Evolutionary conservation across 345 rosid genomes (phyloP), one percentile per base, ranked within the genome.

Genomic region (Linum lewisii): DNA sequence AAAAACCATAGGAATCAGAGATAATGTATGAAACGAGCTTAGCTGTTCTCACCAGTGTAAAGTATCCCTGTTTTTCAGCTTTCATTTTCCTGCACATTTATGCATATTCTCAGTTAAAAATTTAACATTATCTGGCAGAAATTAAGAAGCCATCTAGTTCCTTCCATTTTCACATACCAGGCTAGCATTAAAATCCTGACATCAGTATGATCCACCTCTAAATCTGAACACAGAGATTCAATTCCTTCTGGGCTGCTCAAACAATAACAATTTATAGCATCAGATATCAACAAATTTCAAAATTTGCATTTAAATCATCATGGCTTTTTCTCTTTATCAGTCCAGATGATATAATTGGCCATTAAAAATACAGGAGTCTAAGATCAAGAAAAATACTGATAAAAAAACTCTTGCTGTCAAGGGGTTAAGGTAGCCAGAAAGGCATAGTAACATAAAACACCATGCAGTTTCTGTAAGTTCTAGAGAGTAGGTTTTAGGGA

Each of bases 141-240:
- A 21, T 50, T 67, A 61, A 51, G 6, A 36, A 22, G 37, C 29
- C 21, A 60, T 42, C 14, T 45, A 51, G 26, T 24, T n/a, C 67
- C 34, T 51, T 54, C 49, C 20, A 53, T 36, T 38, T 42, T 25
- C 58, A 71, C 82, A 75, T 77, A 93, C 95, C 99, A 93, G 67
- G 99, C 99, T 67, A 93, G 88, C 95, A 93, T 87, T 82, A 93
- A 80, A 78, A 93, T 82, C 71, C 97, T 81, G 64, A 89, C 86
- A 77, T 93, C 97, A 42, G 97, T 87, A 69, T 86, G 91, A 69
- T 79, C 81, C 45, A 89, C 94, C 69, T 93, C 88, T 80, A 89
- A 65, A 72, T 89, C 85, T 38, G 88, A 81, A 73, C 99, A 93
- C 34, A 93, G 81, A 73, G 69, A 58, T 74, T 89, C 99, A 24